These are phyloP conservation scores for Odontarrhena argentea DNA, from an alignment of 345 rosid genomes.

Conservation along the genomic window DNA sequence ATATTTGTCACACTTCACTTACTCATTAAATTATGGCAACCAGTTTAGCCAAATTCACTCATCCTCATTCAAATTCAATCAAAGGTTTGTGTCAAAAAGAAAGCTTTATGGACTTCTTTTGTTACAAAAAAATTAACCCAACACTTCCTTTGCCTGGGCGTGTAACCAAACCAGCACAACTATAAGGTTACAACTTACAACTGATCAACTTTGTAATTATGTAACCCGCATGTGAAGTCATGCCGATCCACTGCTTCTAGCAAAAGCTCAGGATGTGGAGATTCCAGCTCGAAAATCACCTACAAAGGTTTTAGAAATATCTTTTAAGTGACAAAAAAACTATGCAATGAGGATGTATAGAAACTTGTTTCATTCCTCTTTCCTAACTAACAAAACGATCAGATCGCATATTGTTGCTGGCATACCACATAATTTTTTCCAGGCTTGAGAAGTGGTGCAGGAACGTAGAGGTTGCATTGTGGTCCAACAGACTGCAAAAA, in stretches of 20 bases:
- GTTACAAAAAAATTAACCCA: too few relatives aligned
- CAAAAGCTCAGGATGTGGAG: slow-evolving; percentile 50
- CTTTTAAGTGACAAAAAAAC: slow-evolving; percentile 1
- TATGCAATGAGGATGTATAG: background rate
- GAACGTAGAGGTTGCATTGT: slow-evolving; percentile 80
- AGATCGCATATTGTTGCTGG: slow-evolving; percentile 7
- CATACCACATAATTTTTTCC: slow-evolving; percentile 72
- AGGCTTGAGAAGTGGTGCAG: slow-evolving; percentile 68
- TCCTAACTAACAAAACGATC: background rate
- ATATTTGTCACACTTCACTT: too few relatives aligned
- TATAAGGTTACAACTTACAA: slow-evolving; percentile 37
- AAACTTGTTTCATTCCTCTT: background rate
- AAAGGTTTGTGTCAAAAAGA: too few relatives aligned
- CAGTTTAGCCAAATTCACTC: too few relatives aligned
- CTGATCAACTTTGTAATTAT: slow-evolving; percentile 44
- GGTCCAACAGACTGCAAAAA: slow-evolving; percentile 77
- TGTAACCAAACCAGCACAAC: slow-evolving; percentile 22
- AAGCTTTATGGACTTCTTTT: too few relatives aligned
- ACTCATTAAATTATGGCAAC: too few relatives aligned
- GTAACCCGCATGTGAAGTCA: slow-evolving; percentile 64
- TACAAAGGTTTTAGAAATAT: slow-evolving; percentile 26
- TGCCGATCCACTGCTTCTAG: slow-evolving; percentile 53
- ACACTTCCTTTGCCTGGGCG: background rate
- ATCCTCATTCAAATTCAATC: too few relatives aligned
- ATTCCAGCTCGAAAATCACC: slow-evolving; percentile 78